These are phyloP conservation scores for Penicillium lividum DNA, from an alignment of 495 filamentous ascomycete species.

Conservation along the genomic window DNA sequence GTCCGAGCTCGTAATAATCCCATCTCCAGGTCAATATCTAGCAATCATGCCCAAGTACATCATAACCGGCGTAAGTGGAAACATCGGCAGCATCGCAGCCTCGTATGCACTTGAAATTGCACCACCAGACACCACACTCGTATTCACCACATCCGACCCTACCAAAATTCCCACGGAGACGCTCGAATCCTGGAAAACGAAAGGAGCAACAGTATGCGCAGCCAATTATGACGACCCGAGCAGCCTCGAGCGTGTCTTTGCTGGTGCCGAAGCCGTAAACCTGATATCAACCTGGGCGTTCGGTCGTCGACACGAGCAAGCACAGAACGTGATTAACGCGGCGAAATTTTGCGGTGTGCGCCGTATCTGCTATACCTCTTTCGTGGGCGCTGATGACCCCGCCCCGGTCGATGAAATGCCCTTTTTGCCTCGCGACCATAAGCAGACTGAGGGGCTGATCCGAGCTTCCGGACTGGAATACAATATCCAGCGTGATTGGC, in stretches of 20 bases:
- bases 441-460: conserved; percentile 1
- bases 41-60: conserved; percentile 6
- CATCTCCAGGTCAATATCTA: neutral
- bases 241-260: neutral
- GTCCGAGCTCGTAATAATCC: no score
- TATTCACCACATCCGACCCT: conserved; percentile 1
- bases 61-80: conserved; percentile 6
- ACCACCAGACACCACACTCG: conserved; percentile 1
- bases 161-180: neutral
- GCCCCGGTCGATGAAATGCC: conserved; percentile 1
- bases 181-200: neutral
- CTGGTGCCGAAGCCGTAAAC: conserved; percentile 6
- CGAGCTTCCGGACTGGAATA: conserved; percentile 1
- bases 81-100: conserved; percentile 6
- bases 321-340: conserved; percentile 5
- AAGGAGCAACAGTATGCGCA: neutral
- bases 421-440: conserved; percentile 7
- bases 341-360: conserved; percentile 1
- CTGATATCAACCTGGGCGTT: conserved; percentile 8
- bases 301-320: conserved; percentile 8
- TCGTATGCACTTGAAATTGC: conserved; percentile 8
- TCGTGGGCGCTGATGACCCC: conserved; percentile 4
- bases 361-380: conserved; percentile 8
- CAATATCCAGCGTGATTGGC: conserved; percentile 7
- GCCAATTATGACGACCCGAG: neutral